Evolutionary conservation across 2,329 filamentous ascomycete species (phyloP).

Genomic region (Fusarium sp.): DNA sequence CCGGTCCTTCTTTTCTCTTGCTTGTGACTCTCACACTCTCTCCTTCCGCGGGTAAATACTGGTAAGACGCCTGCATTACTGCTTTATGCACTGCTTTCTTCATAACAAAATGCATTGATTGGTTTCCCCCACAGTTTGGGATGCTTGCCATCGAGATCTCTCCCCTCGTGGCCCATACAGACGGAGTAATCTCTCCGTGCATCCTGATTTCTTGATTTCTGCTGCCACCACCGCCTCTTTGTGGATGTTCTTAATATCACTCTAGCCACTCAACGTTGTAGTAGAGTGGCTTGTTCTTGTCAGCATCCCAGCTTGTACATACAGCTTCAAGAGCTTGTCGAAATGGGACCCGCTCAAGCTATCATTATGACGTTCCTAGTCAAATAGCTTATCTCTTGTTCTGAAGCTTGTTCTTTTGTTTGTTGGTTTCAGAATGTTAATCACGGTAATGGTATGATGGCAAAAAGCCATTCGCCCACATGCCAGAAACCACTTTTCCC

Average conservation of each 20-base stretch:
- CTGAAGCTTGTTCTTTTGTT: slow-evolving; percentile 11
- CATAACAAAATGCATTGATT: slow-evolving; percentile 4
- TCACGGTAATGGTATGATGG: neutral
- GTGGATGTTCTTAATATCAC: neutral
- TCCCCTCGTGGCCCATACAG: slow-evolving; percentile 19
- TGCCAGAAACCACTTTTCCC: slow-evolving; percentile 11
- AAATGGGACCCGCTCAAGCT: slow-evolving; percentile 13
- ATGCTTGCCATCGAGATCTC: slow-evolving; percentile 37
- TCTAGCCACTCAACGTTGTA: slow-evolving; percentile 7
- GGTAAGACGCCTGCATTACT: slow-evolving; percentile 5
- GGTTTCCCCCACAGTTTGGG: slow-evolving; percentile 1
- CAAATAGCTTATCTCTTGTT: slow-evolving; percentile 1
- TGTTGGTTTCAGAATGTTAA: neutral
- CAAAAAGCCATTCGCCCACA: slow-evolving; percentile 1
- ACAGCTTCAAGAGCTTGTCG: neutral
- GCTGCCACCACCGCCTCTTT: slow-evolving; percentile 18
- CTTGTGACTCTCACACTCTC: neutral
- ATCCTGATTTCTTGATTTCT: slow-evolving; percentile 18
- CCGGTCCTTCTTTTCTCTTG: neutral
- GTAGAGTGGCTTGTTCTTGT: slow-evolving; percentile 11
- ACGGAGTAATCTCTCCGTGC: slow-evolving; percentile 36
- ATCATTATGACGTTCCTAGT: slow-evolving; percentile 5
- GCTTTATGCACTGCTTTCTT: neutral
- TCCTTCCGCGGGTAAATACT: slow-evolving; percentile 4
- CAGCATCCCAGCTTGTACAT: neutral